Conservation (phyloP, 805 yeast genomes). For the Nakazawaea wyomingensis region DNA sequence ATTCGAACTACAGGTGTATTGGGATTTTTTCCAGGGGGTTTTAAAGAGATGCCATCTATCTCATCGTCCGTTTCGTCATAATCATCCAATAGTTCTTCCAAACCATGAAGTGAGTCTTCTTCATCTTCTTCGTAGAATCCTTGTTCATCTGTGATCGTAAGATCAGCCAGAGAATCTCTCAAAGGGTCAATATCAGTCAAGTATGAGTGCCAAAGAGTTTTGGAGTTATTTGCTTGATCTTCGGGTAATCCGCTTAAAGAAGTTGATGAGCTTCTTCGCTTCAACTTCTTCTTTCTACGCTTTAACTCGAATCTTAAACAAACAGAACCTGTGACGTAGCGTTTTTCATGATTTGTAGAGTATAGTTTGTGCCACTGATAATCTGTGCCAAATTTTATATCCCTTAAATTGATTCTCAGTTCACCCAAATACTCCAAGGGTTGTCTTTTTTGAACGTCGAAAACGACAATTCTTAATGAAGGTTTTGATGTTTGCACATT, state of each 20-base stretch:
- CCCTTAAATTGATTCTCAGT: constrained; percentile 21
- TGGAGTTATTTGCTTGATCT: not conserved
- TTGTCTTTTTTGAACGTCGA: constrained; percentile 7
- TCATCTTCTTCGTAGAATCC: constrained; percentile 12
- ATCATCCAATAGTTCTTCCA: not conserved
- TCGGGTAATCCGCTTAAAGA: constrained; percentile 1
- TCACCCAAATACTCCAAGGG: constrained; percentile 23
- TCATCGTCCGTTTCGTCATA: constrained; percentile 16
- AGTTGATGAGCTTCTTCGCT: not conserved
- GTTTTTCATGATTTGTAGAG: constrained; percentile 20
- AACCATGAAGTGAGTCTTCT: not conserved
- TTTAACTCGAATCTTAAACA: constrained; percentile 19
- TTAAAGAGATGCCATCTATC: constrained; percentile 17
- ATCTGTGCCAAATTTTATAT: constrained; percentile 16
- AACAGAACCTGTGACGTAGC: constrained; percentile 24
- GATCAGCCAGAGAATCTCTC: constrained; percentile 1
- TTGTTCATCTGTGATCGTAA: constrained; percentile 11
- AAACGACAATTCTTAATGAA: constrained; percentile 5
- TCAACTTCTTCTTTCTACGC: constrained; percentile 4
- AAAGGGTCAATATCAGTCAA: constrained; percentile 2
- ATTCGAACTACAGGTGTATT: too few species aligned
- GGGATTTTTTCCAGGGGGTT: not conserved
- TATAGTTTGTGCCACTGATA: constrained; percentile 19
- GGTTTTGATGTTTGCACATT: constrained; percentile 1
- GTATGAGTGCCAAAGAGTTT: constrained; percentile 5